Percentiles rank a stretch among this genome's conserved stretches.
phyloP scores from a whole-genome alignment of 768 basidiomycete genomes.

The Suillus occidentalis region DNA sequence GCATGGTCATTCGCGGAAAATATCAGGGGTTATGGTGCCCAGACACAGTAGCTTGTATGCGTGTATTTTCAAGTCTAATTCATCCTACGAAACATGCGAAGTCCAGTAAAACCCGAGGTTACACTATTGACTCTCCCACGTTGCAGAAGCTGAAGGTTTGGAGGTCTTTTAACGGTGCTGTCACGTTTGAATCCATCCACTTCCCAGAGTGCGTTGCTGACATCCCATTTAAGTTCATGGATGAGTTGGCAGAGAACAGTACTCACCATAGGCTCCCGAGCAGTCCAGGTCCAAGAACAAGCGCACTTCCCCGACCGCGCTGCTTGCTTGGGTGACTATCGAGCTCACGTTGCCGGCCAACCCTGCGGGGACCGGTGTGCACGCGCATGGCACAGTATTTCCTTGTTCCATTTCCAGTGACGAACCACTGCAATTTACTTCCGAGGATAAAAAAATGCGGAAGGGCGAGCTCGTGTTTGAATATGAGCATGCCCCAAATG shows the following conservation, averaged over 20 bases:
- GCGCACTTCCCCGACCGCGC: not conserved
- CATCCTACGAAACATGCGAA: not conserved
- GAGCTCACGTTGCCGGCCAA: not conserved
- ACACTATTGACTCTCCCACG: not conserved
- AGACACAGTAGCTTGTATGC: conserved; percentile 62
- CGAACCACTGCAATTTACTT: not conserved
- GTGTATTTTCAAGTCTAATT: conserved; percentile 9
- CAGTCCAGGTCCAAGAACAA: not conserved
- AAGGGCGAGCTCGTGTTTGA: not conserved
- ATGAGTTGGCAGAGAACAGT: not conserved
- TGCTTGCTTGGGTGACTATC: not conserved
- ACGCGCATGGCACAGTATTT: not conserved
- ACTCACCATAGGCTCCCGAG: not conserved
- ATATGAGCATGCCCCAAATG: not conserved
- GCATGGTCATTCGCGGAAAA: conserved; percentile 92
- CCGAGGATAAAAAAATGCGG: not conserved
- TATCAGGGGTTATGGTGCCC: conserved; percentile 87
- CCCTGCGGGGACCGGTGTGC: not conserved
- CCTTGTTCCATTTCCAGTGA: not conserved
- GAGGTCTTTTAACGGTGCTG: not conserved
- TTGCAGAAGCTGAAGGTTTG: not conserved
- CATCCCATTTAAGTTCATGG: not conserved
- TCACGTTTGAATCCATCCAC: not conserved
- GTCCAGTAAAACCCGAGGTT: not conserved
- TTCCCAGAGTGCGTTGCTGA: not conserved